Base-by-base conservation (phyloP, 129 eudicot species). In the Pittosporum tobira region DNA sequence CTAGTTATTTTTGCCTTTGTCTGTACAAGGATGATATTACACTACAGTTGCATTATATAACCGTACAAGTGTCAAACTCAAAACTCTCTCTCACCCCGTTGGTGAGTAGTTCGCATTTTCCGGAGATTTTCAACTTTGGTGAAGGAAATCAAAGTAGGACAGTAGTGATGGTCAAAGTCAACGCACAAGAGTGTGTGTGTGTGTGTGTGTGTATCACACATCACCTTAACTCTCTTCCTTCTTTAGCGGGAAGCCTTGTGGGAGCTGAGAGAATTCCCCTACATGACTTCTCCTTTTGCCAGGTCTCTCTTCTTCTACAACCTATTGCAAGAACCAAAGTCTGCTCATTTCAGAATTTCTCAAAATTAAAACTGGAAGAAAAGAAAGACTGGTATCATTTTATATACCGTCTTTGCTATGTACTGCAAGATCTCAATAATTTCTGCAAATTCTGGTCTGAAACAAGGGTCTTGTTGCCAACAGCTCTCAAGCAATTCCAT, bases 391-490 rank as follows among this genome's bases (percentile, higher is more conserved):
- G 27, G 19, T 51, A 10, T 23, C 3, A 24, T 15, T 26, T 44
- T 60, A 21, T 22, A 34, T 87, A 87, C 96, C 93, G 18, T 65
- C 23, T 61, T 72, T 47, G 77, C 72, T 46, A 81, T 72, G 59
- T 62, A 36, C 67, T 59, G 64, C 61, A 82, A 71, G 54, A 71
- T 71, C 26, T 59, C 66, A n/a, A 82, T 65, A 18, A 82, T 82
- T 44, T 82, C 78, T 1, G 84, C 68, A 64, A 82, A 82, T n/a
- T 73, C 87, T 27, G 83, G 87, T 74, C 87, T 63, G 42, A 63
- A 54, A 66, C 73, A 73, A 6, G 83, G 80, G 13, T 77, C 75
- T 62, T 76, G 79, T 46, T 73, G 77, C 87, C 87, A 81, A 71
- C 87, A 81, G 49, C 30, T 58, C 38, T 76, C 77, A 10, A 81